Base-by-base conservation (phyloP, 768 basidiomycete species). In the Dendrothele bispora region DNA sequence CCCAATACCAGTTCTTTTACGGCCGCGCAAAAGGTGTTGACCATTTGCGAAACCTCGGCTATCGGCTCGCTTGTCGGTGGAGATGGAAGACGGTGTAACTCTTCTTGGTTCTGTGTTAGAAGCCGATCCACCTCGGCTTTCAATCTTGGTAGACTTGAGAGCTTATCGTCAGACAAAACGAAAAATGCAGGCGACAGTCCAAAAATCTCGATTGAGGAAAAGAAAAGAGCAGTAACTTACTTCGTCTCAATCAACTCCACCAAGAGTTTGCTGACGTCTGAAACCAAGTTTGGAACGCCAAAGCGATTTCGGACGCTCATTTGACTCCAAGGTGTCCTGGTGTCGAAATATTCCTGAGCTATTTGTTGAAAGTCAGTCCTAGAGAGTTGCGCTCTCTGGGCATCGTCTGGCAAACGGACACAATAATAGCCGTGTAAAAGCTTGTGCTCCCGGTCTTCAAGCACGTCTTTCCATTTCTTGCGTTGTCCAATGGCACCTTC, bases 361-460 rank as follows among this genome's bases (percentile, higher is more conserved):
- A 63, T 56, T 12, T 44, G 48, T 39, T 78, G 70, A 5, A 69
- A 61, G 17, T 69, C 75, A 0, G 53, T 39, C 14, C 67, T 67
- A 1, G 73, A 61, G 10, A 75, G 58, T 4, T 60, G 58, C 12
- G 56, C 49, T 1, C 86, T 78, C 47, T 84, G 75, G 2, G 58
- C 64, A 53, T 86, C 86, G 40, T 83, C 76, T 0, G 82, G 81
- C 7, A 84, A 78, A 35, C 82, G 81, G 24, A 85, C 81, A 17
- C 81, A 83, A 46, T 80, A 86, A 49, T 86, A 87, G 6, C 86
- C 78, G 43, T 80, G 80, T 29, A 56, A 70, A 48, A 86, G 63
- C 14, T 15, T 43, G 54, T 86, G 63, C 6, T 30, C 34, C 8
- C 67, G 68, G 26, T 78, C 80, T 49, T 79, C 69, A 5, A 87